A percentile compares a stretch with the other conserved stretches of the same genome.
Conservation (phyloP, 805 yeast species). For the Kazachstania bromeliacearum region DNA sequence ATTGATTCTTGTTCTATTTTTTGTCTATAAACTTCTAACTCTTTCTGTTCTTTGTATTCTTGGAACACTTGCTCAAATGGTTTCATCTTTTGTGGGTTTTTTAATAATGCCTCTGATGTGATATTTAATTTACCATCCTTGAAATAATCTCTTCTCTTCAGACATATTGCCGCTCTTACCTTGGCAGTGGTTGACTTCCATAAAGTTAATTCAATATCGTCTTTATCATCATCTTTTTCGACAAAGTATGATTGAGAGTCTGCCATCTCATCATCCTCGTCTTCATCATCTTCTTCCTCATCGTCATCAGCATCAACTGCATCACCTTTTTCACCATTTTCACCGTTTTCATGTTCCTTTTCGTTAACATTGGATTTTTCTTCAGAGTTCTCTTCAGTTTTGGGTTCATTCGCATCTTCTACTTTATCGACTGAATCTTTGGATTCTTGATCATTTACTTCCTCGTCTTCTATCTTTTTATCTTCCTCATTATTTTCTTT, state of each 20-base stretch:
- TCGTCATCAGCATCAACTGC: slow-evolving; percentile 22
- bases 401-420: slow-evolving; percentile 4
- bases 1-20: slow-evolving; percentile 29
- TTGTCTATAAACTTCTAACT: slow-evolving; percentile 20
- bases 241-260: slow-evolving; percentile 36
- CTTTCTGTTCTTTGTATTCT: slow-evolving; percentile 25
- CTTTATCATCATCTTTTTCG: slow-evolving; percentile 48
- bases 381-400: slow-evolving; percentile 3
- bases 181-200: slow-evolving; percentile 83
- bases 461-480: slow-evolving; percentile 9
- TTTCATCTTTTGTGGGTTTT: slow-evolving; percentile 61
- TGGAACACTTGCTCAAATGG: slow-evolving; percentile 34
- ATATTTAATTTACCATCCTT: slow-evolving; percentile 47
- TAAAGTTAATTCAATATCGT: slow-evolving; percentile 66
- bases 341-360: not conserved
- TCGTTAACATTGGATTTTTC: not conserved
- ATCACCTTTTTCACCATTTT: slow-evolving; percentile 14
- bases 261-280: slow-evolving; percentile 37
- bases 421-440: slow-evolving; percentile 2
- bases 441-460: slow-evolving; percentile 11
- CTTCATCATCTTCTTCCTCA: slow-evolving; percentile 34
- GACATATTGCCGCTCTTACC: slow-evolving; percentile 65
- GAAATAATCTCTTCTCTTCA: slow-evolving; percentile 58
- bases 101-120: slow-evolving; percentile 59
- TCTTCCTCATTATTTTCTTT: slow-evolving; percentile 21